Evolutionary conservation across 1,139 yeast species (phyloP).

Genomic region (Zygotorulaspora mrakii): DNA sequence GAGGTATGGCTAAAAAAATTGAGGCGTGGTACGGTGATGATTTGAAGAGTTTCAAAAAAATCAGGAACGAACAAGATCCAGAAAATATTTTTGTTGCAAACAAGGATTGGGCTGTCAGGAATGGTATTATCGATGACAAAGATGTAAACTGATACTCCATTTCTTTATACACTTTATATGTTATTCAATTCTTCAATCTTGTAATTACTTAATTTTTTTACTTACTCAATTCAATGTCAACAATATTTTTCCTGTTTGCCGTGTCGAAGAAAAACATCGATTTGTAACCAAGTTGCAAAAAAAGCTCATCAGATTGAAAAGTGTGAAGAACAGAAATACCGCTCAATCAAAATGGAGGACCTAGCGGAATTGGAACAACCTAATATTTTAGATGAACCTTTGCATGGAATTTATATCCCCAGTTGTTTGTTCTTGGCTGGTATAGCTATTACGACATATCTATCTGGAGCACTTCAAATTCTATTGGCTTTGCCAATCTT

Average conservation of each 20-base stretch:
- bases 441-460: constrained; percentile 49
- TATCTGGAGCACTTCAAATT: constrained; percentile 42
- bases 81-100: constrained; percentile 76
- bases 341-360: background rate
- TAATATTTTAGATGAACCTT: constrained; percentile 54
- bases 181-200: constrained; percentile 2
- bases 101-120: constrained; percentile 71
- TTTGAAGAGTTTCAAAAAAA: constrained; percentile 53
- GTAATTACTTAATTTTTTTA: background rate
- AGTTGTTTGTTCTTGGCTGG: constrained; percentile 59
- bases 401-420: constrained; percentile 74
- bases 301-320: background rate
- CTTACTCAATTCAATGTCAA: too few relatives aligned
- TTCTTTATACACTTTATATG: constrained; percentile 1
- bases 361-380: constrained; percentile 34
- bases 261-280: background rate
- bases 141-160: constrained; percentile 7
- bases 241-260: too few relatives aligned
- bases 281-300: background rate
- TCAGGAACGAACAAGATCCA: constrained; percentile 72
- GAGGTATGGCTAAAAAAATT: constrained; percentile 69
- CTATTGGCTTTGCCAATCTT: constrained; percentile 41
- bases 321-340: background rate
- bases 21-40: constrained; percentile 79
- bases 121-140: constrained; percentile 53